Conservation (phyloP, 306 rosid genomes). For the Parietaria judaica region DNA sequence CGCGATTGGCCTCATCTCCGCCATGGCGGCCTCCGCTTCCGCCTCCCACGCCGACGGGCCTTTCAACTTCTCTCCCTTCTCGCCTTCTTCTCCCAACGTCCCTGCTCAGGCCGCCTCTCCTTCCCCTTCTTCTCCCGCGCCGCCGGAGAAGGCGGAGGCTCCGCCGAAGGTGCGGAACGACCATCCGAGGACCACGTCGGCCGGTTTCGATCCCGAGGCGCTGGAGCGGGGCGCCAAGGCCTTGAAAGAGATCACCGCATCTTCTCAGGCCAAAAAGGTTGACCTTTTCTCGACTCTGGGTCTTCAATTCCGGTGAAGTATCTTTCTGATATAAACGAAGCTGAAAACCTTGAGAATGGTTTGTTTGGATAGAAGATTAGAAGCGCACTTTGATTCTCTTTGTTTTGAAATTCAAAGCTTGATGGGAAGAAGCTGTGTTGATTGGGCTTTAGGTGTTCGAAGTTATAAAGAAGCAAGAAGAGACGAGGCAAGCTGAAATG, state of each 20-base stretch:
- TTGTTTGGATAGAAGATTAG: neutral
- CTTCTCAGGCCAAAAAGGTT: conserved; percentile 70
- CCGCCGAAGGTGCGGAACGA: conserved; percentile 60
- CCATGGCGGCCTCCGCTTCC: conserved; percentile 48
- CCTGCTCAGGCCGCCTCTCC: conserved; percentile 13
- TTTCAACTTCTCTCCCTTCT: conserved; percentile 34
- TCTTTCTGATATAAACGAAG: neutral
- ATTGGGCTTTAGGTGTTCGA: conserved; percentile 49
- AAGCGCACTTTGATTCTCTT: neutral
- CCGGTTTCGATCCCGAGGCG: conserved; percentile 86
- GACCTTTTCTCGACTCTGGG: neutral
- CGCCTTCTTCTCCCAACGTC: conserved; percentile 14
- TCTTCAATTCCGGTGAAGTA: too few species aligned
- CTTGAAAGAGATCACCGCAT: conserved; percentile 35
- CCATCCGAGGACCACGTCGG: conserved; percentile 68
- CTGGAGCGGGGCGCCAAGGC: conserved; percentile 70
- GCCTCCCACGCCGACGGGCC: conserved; percentile 46
- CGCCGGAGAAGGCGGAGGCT: conserved; percentile 18
- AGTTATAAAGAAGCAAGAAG: conserved; percentile 61
- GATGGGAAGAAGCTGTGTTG: neutral
- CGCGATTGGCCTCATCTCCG: conserved; percentile 44
- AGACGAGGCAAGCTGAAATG: conserved; percentile 61
- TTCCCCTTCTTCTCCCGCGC: conserved; percentile 18
- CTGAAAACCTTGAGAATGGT: neutral
- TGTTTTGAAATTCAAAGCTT: too few species aligned